Evolutionary conservation across 1,139 yeast genomes (phyloP), one percentile per base, ranked within the genome.

Genomic region (Geotrichum aggregatum): DNA sequence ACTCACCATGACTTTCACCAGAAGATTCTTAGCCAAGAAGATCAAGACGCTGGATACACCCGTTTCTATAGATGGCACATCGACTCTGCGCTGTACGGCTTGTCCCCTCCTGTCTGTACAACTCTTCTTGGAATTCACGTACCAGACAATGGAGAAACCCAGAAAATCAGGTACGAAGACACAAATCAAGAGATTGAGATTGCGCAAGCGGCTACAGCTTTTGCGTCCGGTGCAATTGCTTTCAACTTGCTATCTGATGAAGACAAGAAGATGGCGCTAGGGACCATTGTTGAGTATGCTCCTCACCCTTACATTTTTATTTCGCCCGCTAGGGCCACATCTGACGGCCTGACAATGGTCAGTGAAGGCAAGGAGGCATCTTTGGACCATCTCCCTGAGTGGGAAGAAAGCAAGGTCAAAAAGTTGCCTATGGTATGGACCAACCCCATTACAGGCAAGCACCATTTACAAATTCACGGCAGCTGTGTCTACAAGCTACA

Each of bases 291-390:
- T 31, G 87, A 83, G 53, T 87, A 87, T 66, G 95, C 95, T 16
- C 96, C 96, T 44, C 95, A 87, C 66, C 95, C 96, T 40, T 87
- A 87, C 67, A 87, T 87, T 57, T 86, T 79, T 66, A 87, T 87
- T 58, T 80, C 87, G 2, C 82, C 85, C 8, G 88, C 94, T 40
- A 78, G 75, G 54, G 95, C 95, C 38, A 84, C 94, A 3, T 77
- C 83, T 26, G 95, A 87, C 66, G 96, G 95, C 6, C 75, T 87
- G 55, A 84, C 95, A 5, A 87, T 87, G 84, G 87, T 80, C 24
- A 77, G 83, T 44, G 95, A 87, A 63, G 85, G 83, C 44, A 82
- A 83, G 66, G 95, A 87, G 66, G 67, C 75, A 54, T 69, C 80
- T 1, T 68, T 85, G 26, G 82, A 82, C 58, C 74, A 84, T 57